Base-by-base conservation (phyloP, 75 land plant genomes). In the Isoetes taiwanensis region DNA sequence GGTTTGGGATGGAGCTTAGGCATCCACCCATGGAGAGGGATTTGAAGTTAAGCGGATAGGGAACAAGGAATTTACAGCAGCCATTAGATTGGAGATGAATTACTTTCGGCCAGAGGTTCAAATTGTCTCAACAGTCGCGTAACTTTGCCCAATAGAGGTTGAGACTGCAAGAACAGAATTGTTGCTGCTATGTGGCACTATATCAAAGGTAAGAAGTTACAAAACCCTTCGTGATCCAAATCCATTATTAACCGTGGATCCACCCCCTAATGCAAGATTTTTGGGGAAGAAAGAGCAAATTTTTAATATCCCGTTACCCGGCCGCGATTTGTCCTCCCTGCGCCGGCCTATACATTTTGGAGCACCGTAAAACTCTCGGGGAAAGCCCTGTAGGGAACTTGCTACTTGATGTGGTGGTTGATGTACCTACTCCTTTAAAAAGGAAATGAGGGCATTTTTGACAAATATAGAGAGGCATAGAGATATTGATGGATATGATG, bases 151-250 rank as follows among this genome's bases (percentile, higher is more conserved):
- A 26, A 72, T 94, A 27, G 99, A 94, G 59, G 87, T 89, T 41
- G 99, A 94, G 43, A n/a, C n/a, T n/a, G 85, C 99, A 4, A 73
- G 90, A n/a, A 74, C 90, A 2, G 90, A 61, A 78, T 94, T 34
- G 74, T 94, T 23, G 84, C 91, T 38, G 96, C 87, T 6, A 67
- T 94, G 25, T 94, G 99, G 99, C 86, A 89, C 19, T 94, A 94
- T 68, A 85, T 94, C 40, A 94, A 94, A 64, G 90, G 72, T 29
- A 84, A 80, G 64, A 94, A 94, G 58, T 56, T 94, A 32, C 90
- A 85, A 65, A 72, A 65, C 52, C 84, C 82, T 0, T 70, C 61
- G n/a, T 37, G 99, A 94, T 46, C 99, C 99, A 16, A n/a, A n/a
- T 79, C 90, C 26, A 63, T 57, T 29, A 80, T 94, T 28, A 61